Conservation (phyloP, 2,329 filamentous ascomycete species). For the Zarea fungicola region DNA sequence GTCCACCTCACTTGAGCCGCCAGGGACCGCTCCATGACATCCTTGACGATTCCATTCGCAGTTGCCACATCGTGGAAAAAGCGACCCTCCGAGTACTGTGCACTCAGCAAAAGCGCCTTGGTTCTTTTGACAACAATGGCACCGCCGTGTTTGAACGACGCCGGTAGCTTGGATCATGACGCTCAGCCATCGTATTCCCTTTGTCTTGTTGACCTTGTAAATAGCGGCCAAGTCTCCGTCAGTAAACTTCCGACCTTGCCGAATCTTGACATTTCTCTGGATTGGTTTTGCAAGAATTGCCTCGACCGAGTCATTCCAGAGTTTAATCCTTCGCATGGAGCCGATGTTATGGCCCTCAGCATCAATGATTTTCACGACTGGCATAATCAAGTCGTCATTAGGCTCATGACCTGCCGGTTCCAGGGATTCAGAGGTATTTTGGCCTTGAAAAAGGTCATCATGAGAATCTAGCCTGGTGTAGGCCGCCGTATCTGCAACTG, state of each 20-base stretch:
- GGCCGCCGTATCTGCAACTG: too few species aligned
- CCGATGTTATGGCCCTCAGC: background rate
- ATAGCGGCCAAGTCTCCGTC: background rate
- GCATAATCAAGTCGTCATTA: too few species aligned
- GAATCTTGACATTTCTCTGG: background rate
- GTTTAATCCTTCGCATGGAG: background rate
- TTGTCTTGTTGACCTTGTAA: background rate
- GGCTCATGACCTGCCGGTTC: too few species aligned
- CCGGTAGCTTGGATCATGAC: background rate
- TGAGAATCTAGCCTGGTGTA: too few species aligned
- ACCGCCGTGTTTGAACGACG: background rate
- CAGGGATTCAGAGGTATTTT: too few species aligned
- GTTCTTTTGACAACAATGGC: background rate
- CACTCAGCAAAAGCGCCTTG: background rate
- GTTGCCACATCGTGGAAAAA: background rate
- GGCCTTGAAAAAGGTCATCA: too few species aligned
- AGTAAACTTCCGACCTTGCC: background rate
- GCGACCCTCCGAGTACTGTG: background rate
- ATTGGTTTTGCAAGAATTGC: background rate
- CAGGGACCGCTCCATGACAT: too few species aligned
- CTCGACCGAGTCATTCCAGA: background rate
- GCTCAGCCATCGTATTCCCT: background rate
- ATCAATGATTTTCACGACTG: background rate
- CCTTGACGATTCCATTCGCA: background rate
- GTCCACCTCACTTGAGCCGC: too few species aligned